These are phyloP conservation scores for Cystobasidium ongulense DNA, from an alignment of 768 basidiomycete species.

Conservation along the genomic window DNA sequence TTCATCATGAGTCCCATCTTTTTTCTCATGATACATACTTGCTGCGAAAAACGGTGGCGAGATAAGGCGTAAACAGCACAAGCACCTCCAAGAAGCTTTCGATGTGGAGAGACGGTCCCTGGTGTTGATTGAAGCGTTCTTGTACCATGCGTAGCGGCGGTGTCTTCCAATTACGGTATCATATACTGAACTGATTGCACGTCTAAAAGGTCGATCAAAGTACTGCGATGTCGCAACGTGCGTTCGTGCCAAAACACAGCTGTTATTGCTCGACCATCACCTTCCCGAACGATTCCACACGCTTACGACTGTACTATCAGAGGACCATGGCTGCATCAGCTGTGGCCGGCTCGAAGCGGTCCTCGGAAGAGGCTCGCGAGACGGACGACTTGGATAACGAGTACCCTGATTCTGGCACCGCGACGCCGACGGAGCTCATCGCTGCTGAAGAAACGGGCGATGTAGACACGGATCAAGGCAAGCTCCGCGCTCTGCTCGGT, in stretches of 20 bases:
- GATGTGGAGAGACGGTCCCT: too few relatives aligned
- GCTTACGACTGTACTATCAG: neutral
- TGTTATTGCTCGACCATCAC: too few relatives aligned
- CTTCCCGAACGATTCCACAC: neutral
- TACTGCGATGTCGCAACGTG: too few relatives aligned
- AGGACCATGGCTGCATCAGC: slow-evolving; percentile 5
- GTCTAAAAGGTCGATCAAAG: too few relatives aligned
- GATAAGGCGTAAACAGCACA: neutral
- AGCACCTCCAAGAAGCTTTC: neutral
- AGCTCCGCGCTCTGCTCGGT: slow-evolving; percentile 35
- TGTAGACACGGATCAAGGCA: slow-evolving; percentile 36
- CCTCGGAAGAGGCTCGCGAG: slow-evolving; percentile 24
- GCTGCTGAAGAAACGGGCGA: slow-evolving; percentile 34
- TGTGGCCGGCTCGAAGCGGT: neutral
- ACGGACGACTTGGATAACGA: slow-evolving; percentile 31
- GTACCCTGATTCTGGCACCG: neutral
- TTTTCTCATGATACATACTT: neutral
- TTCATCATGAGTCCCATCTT: too few relatives aligned
- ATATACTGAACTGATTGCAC: too few relatives aligned
- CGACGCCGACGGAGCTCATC: slow-evolving; percentile 16
- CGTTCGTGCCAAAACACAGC: too few relatives aligned
- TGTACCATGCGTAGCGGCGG: too few relatives aligned
- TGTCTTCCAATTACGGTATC: too few relatives aligned
- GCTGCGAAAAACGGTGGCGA: neutral
- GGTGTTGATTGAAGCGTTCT: too few relatives aligned